phyloP scores from a whole-genome alignment of 306 rosid species.

The Malus fusca region DNA sequence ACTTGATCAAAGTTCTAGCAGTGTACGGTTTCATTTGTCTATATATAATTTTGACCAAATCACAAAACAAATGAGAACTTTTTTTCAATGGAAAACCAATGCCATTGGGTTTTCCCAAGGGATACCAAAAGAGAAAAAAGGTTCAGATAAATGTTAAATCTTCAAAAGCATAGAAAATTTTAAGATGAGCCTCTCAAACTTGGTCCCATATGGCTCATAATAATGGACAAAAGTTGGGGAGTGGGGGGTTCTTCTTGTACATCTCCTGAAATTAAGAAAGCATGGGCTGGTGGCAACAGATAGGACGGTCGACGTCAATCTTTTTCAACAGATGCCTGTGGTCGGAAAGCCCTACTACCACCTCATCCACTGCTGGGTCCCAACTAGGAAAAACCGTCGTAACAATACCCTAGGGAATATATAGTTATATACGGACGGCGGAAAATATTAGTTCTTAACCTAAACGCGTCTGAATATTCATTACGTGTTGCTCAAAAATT shows the following conservation, averaged over 20 bases:
- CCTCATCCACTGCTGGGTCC: background rate
- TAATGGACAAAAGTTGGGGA: background rate
- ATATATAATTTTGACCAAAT: background rate
- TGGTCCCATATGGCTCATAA: background rate
- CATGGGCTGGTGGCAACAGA: constrained; percentile 13
- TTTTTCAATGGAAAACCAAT: background rate
- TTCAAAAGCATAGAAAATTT: background rate
- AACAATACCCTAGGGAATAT: too few species aligned
- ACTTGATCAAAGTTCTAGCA: background rate
- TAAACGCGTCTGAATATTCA: background rate
- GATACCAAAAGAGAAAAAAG: background rate
- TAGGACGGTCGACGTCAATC: constrained; percentile 34
- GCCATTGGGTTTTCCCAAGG: background rate
- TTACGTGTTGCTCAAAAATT: too few species aligned
- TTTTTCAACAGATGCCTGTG: constrained; percentile 48
- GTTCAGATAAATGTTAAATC: background rate
- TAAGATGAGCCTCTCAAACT: background rate
- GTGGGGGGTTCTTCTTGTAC: background rate
- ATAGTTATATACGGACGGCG: too few species aligned
- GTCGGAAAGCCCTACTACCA: constrained; percentile 41
- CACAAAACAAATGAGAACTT: background rate
- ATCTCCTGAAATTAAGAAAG: constrained; percentile 7
- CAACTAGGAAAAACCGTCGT: too few species aligned
- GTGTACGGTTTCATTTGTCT: background rate
- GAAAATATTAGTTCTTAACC: background rate